A percentile compares a stretch with the other conserved stretches of the same genome.
Conservation (phyloP, 495 filamentous ascomycete genomes). For the Wilcoxina mikolae region DNA sequence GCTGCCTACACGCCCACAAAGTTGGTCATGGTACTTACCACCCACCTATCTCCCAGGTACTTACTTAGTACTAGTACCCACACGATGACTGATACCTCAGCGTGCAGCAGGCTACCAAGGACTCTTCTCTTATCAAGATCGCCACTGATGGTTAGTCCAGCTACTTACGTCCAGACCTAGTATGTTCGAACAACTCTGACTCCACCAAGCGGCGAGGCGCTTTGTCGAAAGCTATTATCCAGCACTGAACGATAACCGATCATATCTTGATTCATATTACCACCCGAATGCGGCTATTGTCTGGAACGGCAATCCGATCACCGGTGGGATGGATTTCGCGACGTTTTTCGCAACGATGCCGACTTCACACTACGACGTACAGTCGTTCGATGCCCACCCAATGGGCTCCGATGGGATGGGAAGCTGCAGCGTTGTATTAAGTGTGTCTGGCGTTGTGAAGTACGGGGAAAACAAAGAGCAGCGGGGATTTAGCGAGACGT, state of each 20-base stretch:
- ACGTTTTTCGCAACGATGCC: slow-evolving; percentile 51
- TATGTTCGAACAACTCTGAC: too few species aligned
- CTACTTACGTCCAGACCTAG: not conserved
- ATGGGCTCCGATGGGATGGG: slow-evolving; percentile 38
- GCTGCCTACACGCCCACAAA: too few species aligned
- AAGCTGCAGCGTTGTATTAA: slow-evolving; percentile 41
- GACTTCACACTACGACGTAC: slow-evolving; percentile 42
- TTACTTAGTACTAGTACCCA: too few species aligned
- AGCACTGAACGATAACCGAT: slow-evolving; percentile 41
- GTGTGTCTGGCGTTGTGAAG: slow-evolving; percentile 46
- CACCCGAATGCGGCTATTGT: slow-evolving; percentile 39
- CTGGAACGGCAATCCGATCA: slow-evolving; percentile 50
- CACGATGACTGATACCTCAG: too few species aligned
- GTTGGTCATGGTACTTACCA: too few species aligned
- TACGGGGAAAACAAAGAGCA: slow-evolving; percentile 38
- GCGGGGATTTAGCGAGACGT: slow-evolving; percentile 52
- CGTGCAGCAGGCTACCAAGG: slow-evolving; percentile 15
- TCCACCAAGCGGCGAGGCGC: slow-evolving; percentile 30
- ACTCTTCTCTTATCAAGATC: slow-evolving; percentile 15
- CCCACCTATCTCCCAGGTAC: too few species aligned
- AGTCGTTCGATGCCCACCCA: slow-evolving; percentile 53
- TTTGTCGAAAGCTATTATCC: slow-evolving; percentile 42
- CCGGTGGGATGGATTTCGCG: slow-evolving; percentile 42
- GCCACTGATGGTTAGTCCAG: slow-evolving; percentile 19
- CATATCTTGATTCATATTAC: slow-evolving; percentile 45